Base-by-base conservation (phyloP, 345 rosid species). In the Eucalyptus caleyi region DNA sequence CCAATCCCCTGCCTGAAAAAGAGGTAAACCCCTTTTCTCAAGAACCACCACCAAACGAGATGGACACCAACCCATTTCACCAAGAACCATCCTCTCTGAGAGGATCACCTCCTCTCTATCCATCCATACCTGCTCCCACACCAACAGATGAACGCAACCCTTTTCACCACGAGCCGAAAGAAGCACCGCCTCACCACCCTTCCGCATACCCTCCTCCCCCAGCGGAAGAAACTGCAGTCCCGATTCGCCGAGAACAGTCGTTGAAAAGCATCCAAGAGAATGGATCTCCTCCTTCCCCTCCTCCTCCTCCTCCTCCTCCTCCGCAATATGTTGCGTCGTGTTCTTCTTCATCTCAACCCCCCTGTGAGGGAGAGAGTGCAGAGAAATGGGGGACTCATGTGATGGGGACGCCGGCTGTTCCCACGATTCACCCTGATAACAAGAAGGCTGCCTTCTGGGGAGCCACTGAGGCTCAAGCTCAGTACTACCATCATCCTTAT, bases 381-480 rank as follows among this genome's bases (percentile, higher is more conserved):
- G 94, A 91, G 90, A 93, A 93, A 91, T 92, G 94, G 95, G 96
- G 95, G 88, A 93, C 95, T 65, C 92, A 90, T 86, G 92, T 92
- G 49, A 95, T 95, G 96, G 95, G 95, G 56, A 82, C 93, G 4
- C 96, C 96, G 6, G 94, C 95, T 5, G 95, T 91, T 26, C 95
- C 96, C 27, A 92, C 95, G 5, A 88, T 90, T 72, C 96, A 95
- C 49, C 95, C 95, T 6, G 95, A 94, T 88, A 95, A 94, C 93
- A 91, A 93, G 90, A 94, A 94, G 88, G 95, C 96, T 4, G 95
- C 96, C 83, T 59, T 93, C 34, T 94, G 94, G 95, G 96, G 96
- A 2, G 94, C 91, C 45, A 86, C 54, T 6, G 91, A 24, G 32
- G 90, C 90, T 51, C 91, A 89, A 65, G 93, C 93, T 80, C 91